Evolutionary conservation across 208 protist species (phyloP), one percentile per base, ranked within the genome.

Genomic region (Novymonas esmeraldas): DNA sequence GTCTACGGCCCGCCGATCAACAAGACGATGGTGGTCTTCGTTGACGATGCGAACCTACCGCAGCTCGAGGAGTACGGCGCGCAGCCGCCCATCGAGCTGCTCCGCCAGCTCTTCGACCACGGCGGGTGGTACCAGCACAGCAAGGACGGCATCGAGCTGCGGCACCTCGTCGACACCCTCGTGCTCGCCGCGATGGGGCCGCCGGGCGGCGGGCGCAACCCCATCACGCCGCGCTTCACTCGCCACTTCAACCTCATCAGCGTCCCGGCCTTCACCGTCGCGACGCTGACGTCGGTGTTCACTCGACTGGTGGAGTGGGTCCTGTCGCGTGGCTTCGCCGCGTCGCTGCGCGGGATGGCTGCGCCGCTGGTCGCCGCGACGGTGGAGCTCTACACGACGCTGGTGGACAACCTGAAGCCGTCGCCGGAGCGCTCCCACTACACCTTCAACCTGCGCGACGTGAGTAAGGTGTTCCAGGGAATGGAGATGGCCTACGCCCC

Each of bases 401-500:
- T 98, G n/a, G 74, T 90, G 22, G 70, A 87, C 22, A 95, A 97
- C 28, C 79, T 99, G 42, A 97, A 97, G 61, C 98, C 98, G 10
- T 99, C 98, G 10, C 98, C 98, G 26, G 81, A 97, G 75, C 99
- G 99, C 81, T 98, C 92, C 46, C 98, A 99, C 82, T 99, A 99
- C 82, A 98, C 96, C 18, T 99, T 99, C 83, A 99, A 99, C 76
- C 65, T 99, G 66, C 93, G 98, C 57, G 98, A 99, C 74, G 84
- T 99, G 20, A 92, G 95, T 46, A 98, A 98, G 66, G 94, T 92
- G 28, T 97, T 97, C 66, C 94, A 97, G 72, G 97, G 97, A 42
- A 90, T 98, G 59, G 82, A 91, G 66, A 89, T 95, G 81, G 86
- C 75, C 31, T 82, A 84, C 64, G 66, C 87, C 16, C 73, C 85